Evolutionary conservation across 2,329 filamentous ascomycete genomes (phyloP).

Genomic region (Shiraia bambusicola): DNA sequence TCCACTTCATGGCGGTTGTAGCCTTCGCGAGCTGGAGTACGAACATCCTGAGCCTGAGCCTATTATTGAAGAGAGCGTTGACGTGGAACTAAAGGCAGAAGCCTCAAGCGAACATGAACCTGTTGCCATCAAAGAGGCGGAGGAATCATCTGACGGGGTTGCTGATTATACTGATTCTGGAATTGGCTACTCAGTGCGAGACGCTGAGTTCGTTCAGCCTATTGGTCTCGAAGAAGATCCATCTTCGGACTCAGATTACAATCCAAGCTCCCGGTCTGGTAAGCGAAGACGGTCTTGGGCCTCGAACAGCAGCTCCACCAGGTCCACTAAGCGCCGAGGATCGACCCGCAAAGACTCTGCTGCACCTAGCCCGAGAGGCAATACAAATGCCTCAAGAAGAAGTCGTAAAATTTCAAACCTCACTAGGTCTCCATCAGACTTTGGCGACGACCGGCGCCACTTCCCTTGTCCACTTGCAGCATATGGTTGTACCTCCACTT

Average conservation of each 20-base stretch:
- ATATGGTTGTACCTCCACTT: constrained; percentile 73
- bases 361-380: constrained; percentile 6
- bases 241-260: constrained; percentile 41
- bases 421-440: constrained; percentile 11
- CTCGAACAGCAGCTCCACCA: constrained; percentile 22
- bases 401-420: constrained; percentile 14
- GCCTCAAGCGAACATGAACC: constrained; percentile 20
- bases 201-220: constrained; percentile 42
- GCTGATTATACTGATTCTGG: constrained; percentile 28
- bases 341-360: constrained; percentile 26
- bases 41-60: constrained; percentile 29
- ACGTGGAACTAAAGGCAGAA: constrained; percentile 26
- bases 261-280: constrained; percentile 19
- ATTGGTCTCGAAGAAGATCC: constrained; percentile 31
- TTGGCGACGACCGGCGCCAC: constrained; percentile 45
- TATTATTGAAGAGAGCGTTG: constrained; percentile 27
- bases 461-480: constrained; percentile 78
- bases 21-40: constrained; percentile 37
- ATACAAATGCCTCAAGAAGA: constrained; percentile 22
- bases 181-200: constrained; percentile 31
- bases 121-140: constrained; percentile 17
- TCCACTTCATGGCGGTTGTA: constrained; percentile 14
- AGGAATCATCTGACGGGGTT: constrained; percentile 8
- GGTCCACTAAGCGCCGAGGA: constrained; percentile 19
- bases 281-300: constrained; percentile 32